phyloP scores from a whole-genome alignment of 2,329 filamentous ascomycete species.

The Beauveria pseudobassiana region DNA sequence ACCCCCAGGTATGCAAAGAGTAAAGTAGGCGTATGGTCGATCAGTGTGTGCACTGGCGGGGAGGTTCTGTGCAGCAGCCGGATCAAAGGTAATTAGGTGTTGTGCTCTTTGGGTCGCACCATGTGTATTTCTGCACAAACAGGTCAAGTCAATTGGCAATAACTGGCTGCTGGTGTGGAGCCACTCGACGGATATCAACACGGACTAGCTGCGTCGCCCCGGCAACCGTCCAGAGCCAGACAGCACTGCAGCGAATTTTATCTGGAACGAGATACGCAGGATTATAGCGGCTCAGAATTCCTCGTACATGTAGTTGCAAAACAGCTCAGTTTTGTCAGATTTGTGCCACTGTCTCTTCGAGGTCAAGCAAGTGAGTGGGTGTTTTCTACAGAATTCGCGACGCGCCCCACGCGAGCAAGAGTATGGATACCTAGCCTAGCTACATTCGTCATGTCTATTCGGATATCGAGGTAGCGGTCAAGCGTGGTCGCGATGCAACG shows the following conservation, averaged over 20 bases:
- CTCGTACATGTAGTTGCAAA: no score
- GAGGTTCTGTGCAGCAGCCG: conserved; percentile 5
- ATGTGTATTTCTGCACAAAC: conserved; percentile 1
- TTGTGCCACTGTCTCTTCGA: not conserved
- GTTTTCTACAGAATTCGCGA: not conserved
- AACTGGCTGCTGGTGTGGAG: not conserved
- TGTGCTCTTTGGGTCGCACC: conserved; percentile 3
- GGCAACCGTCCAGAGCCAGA: not conserved
- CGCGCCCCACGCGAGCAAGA: not conserved
- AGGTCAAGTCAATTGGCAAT: not conserved
- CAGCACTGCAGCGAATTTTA: not conserved
- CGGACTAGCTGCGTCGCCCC: conserved; percentile 3
- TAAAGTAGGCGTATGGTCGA: conserved; percentile 5
- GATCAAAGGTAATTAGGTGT: not conserved
- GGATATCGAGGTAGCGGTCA: no score
- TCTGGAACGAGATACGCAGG: no score
- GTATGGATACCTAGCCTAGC: no score
- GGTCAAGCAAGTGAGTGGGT: not conserved
- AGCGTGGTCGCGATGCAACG: no score
- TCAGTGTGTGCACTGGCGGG: conserved; percentile 7
- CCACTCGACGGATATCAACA: conserved; percentile 6
- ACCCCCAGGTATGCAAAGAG: conserved; percentile 1
- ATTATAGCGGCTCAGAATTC: no score
- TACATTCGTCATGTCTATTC: no score
- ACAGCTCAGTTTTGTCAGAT: no score